phyloP scores from a whole-genome alignment of 768 basidiomycete species.

The Collybia mongolica region DNA sequence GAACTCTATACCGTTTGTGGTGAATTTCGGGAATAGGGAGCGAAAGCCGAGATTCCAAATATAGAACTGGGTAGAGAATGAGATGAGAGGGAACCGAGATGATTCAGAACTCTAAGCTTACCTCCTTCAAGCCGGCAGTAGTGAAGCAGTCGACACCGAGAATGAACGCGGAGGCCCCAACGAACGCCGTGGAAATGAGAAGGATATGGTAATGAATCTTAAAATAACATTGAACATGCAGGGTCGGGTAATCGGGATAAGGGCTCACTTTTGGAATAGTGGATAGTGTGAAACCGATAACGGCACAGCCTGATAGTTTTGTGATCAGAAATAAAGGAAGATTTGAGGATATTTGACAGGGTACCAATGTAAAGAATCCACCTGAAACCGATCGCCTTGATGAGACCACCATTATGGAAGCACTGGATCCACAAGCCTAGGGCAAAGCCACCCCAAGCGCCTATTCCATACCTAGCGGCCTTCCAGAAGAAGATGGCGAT shows the following conservation, averaged over 20 bases:
- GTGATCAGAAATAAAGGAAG: slow-evolving; percentile 11
- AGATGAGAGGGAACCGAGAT: slow-evolving; percentile 13
- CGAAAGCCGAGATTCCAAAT: slow-evolving; percentile 93
- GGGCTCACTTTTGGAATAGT: slow-evolving; percentile 68
- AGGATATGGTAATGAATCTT: slow-evolving; percentile 84
- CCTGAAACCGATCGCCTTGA: slow-evolving; percentile 71
- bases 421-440: slow-evolving; percentile 87
- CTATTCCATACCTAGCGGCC: slow-evolving; percentile 78
- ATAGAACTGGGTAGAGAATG: slow-evolving; percentile 65
- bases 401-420: slow-evolving; percentile 79
- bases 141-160: slow-evolving; percentile 94
- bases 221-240: slow-evolving; percentile 12
- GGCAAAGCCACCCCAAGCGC: slow-evolving; percentile 86
- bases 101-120: slow-evolving; percentile 26
- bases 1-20: slow-evolving; percentile 63
- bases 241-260: slow-evolving; percentile 14
- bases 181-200: slow-evolving; percentile 83
- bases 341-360: slow-evolving; percentile 12
- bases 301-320: slow-evolving; percentile 56
- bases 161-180: slow-evolving; percentile 89
- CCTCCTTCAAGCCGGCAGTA: slow-evolving; percentile 91
- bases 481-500: slow-evolving; percentile 94
- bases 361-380: slow-evolving; percentile 90
- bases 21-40: slow-evolving; percentile 75
- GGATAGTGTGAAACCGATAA: slow-evolving; percentile 78